Evolutionary conservation across 768 basidiomycete genomes (phyloP).

Genomic region (Pisolithus orientalis): DNA sequence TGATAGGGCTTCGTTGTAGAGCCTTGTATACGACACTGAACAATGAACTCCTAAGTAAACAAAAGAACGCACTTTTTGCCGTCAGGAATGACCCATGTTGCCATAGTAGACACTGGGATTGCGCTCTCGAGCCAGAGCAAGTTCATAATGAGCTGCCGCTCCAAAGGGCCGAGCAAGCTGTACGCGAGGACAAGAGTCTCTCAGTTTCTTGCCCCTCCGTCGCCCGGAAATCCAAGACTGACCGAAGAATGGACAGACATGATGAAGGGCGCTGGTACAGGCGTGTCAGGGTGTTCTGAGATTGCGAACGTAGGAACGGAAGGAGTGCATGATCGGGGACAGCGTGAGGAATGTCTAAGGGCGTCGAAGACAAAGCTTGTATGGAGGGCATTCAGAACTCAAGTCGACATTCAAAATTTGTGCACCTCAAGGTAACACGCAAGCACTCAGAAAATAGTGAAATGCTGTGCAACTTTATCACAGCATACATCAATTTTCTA

Average conservation of each 20-base stretch:
- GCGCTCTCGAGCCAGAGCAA: slow-evolving; percentile 82
- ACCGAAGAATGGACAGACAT: slow-evolving; percentile 89
- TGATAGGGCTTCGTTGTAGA: slow-evolving; percentile 63
- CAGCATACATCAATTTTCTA: no score
- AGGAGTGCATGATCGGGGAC: slow-evolving; percentile 56
- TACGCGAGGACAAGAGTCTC: slow-evolving; percentile 1
- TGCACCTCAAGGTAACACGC: no score
- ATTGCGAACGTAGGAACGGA: slow-evolving; percentile 76
- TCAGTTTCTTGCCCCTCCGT: neutral
- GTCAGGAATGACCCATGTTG: slow-evolving; percentile 70
- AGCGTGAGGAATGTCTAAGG: slow-evolving; percentile 10
- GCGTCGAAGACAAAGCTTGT: slow-evolving; percentile 11
- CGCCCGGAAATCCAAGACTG: slow-evolving; percentile 11
- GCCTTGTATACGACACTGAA: slow-evolving; percentile 33
- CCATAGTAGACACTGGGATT: slow-evolving; percentile 61
- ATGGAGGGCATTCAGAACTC: slow-evolving; percentile 19
- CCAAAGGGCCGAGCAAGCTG: slow-evolving; percentile 71
- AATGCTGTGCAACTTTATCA: no score
- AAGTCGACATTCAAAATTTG: no score
- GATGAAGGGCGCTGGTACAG: slow-evolving; percentile 83
- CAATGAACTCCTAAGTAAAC: neutral
- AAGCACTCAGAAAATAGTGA: no score
- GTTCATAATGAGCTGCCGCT: slow-evolving; percentile 84
- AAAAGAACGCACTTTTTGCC: slow-evolving; percentile 52
- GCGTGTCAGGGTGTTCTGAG: slow-evolving; percentile 68